Evolutionary conservation across 352 stramenopile genomes (phyloP).

Genomic region (Pythium phragmitis): DNA sequence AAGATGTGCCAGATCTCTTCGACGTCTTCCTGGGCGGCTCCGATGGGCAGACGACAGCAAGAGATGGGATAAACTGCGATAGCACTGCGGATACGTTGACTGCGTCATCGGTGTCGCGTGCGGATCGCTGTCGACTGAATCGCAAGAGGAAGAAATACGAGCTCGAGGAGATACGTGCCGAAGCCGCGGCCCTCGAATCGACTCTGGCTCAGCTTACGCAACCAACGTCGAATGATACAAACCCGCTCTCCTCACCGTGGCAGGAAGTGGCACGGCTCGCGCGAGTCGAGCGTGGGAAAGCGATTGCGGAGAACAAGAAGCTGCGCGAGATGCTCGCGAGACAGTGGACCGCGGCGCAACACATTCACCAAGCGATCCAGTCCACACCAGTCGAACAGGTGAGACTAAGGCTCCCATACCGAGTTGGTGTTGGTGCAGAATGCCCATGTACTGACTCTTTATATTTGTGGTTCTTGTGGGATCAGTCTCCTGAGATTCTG

Average conservation of each 20-base stretch:
- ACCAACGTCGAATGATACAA: neutral
- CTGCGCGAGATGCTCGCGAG: slow-evolving; percentile 16
- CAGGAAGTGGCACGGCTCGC: neutral
- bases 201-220: slow-evolving; percentile 7
- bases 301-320: slow-evolving; percentile 11
- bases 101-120: neutral
- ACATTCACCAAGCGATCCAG: slow-evolving; percentile 10
- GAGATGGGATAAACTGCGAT: neutral
- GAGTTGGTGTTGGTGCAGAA: neutral
- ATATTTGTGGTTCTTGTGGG: no score
- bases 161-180: slow-evolving; percentile 10
- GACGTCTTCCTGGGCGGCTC: neutral
- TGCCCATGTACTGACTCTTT: neutral
- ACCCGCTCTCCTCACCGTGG: neutral
- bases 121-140: slow-evolving; percentile 19
- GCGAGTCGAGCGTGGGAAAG: neutral
- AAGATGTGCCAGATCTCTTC: no score
- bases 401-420: neutral
- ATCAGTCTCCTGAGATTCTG: neutral
- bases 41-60: neutral
- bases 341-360: neutral
- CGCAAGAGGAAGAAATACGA: slow-evolving; percentile 25
- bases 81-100: neutral
- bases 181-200: slow-evolving; percentile 1
- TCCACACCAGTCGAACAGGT: slow-evolving; percentile 1